Conservation (phyloP, 352 stramenopile genomes). For the Phytophthora pistaciae region DNA sequence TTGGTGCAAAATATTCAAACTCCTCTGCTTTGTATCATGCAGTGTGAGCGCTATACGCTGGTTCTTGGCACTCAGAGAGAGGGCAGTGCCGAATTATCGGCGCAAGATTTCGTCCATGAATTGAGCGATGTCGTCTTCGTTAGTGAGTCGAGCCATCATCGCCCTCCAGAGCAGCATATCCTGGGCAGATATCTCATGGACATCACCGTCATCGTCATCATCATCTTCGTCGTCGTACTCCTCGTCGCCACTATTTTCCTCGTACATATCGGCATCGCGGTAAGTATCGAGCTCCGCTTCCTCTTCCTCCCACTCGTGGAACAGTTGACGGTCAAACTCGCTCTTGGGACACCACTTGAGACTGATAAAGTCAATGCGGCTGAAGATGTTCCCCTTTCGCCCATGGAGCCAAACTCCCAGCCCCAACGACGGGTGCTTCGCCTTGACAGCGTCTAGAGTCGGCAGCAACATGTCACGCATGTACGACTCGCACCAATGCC, state of each 20-base stretch:
- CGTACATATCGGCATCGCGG: constrained; percentile 5
- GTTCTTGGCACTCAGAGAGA: no score
- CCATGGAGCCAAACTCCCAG: not conserved
- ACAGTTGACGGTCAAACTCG: constrained; percentile 3
- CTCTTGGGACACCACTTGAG: not conserved
- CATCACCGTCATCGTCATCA: not conserved
- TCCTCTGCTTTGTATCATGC: no score
- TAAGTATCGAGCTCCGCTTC: constrained; percentile 9
- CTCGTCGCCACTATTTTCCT: not conserved
- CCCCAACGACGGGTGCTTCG: constrained; percentile 1
- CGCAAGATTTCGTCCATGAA: not conserved
- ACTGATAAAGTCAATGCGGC: constrained; percentile 2
- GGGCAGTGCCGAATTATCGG: not conserved
- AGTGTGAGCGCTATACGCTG: no score
- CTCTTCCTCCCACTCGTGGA: constrained; percentile 10
- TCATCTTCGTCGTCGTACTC: no score
- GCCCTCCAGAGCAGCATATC: constrained; percentile 6
- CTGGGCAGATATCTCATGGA: not conserved
- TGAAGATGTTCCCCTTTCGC: not conserved
- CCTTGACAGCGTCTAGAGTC: not conserved
- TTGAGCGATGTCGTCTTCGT: not conserved
- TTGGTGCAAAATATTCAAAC: no score
- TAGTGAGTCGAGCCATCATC: constrained; percentile 1
- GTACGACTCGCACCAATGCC: not conserved
- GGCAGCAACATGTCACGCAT: constrained; percentile 2